Percentiles rank a stretch among this genome's conserved stretches.
These are phyloP conservation scores for Pseudocercospora fijiensis DNA, from an alignment of 2,329 filamentous ascomycete genomes.

Conservation along the genomic window DNA sequence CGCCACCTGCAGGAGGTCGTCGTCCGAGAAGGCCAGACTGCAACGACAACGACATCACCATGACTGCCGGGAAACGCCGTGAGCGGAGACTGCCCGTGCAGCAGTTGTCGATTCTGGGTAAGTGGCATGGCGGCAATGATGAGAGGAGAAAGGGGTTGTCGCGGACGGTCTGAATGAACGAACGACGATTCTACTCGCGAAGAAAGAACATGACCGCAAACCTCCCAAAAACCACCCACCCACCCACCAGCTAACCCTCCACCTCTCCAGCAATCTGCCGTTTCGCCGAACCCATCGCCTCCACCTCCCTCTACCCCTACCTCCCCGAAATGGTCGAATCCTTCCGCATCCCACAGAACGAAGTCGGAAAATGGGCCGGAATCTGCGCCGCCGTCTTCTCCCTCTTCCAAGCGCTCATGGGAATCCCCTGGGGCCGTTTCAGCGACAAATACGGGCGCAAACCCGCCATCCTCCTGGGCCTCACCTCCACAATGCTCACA, in stretches of 20 bases:
- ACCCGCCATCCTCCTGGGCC: slow-evolving; percentile 70
- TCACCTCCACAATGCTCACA: slow-evolving; percentile 76
- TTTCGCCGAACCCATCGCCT: slow-evolving; percentile 84
- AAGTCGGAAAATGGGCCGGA: slow-evolving; percentile 80
- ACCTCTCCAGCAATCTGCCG: slow-evolving; percentile 73
- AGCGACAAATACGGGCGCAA: slow-evolving; percentile 82
- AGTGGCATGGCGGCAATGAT: slow-evolving; percentile 3
- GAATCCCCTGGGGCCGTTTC: slow-evolving; percentile 81
- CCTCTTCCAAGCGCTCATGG: slow-evolving; percentile 78
- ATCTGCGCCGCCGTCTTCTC: slow-evolving; percentile 81
- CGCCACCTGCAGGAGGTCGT: slow-evolving; percentile 4
- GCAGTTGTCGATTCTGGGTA: slow-evolving; percentile 76
- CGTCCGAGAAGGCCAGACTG: not conserved
- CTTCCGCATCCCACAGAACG: slow-evolving; percentile 68
- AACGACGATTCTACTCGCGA: no score
- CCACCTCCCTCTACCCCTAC: slow-evolving; percentile 93
- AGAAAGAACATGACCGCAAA: not conserved
- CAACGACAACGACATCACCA: slow-evolving; percentile 10
- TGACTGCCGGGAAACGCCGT: slow-evolving; percentile 24
- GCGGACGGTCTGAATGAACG: no score
- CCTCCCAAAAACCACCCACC: not conserved
- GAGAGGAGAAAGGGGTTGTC: no score
- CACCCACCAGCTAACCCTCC: not conserved
- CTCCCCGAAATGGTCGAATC: slow-evolving; percentile 83
- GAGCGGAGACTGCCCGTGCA: slow-evolving; percentile 65